Percentiles rank a stretch among this genome's conserved stretches.
Evolutionary conservation across 2,329 filamentous ascomycete genomes (phyloP).

Genomic region (Chrysoporthe cubensis): DNA sequence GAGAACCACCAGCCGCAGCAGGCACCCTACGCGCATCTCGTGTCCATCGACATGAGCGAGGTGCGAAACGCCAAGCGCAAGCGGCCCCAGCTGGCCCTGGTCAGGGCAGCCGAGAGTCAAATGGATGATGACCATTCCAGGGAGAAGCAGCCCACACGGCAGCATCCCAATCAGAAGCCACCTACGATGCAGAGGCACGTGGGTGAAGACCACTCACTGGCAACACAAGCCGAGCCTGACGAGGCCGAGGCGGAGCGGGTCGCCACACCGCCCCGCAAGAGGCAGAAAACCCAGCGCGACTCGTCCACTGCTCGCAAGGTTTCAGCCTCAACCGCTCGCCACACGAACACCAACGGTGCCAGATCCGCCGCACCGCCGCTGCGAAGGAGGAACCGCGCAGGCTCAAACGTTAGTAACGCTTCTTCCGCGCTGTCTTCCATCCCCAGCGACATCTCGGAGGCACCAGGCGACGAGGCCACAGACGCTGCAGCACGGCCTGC

Average conservation of each 20-base stretch:
- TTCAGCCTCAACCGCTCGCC: constrained; percentile 26
- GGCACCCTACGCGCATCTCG: constrained; percentile 54
- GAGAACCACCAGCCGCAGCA: constrained; percentile 50
- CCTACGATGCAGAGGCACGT: constrained; percentile 1
- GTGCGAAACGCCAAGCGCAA: constrained; percentile 19
- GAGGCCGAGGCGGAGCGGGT: constrained; percentile 25
- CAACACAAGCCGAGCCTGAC: constrained; percentile 15
- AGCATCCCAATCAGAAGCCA: not conserved
- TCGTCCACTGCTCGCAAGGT: constrained; percentile 21
- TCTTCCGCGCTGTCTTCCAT: constrained; percentile 41
- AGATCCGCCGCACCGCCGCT: constrained; percentile 33
- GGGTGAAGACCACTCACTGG: not conserved
- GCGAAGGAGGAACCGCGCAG: constrained; percentile 32
- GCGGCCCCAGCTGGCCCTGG: constrained; percentile 6
- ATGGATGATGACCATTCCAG: not conserved
- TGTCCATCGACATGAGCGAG: constrained; percentile 44
- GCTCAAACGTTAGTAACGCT: constrained; percentile 34
- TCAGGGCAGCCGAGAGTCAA: constrained; percentile 1
- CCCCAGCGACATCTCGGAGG: constrained; percentile 30
- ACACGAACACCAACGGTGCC: constrained; percentile 32
- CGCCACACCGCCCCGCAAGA: constrained; percentile 30
- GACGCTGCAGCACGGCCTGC: constrained; percentile 13
- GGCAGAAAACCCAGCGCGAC: constrained; percentile 29
- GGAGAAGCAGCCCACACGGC: not conserved
- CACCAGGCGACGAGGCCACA: constrained; percentile 23